A percentile compares a stretch with the other conserved stretches of the same genome.
Evolutionary conservation across 352 stramenopile genomes (phyloP).

Genomic region (Phytopythium litorale): DNA sequence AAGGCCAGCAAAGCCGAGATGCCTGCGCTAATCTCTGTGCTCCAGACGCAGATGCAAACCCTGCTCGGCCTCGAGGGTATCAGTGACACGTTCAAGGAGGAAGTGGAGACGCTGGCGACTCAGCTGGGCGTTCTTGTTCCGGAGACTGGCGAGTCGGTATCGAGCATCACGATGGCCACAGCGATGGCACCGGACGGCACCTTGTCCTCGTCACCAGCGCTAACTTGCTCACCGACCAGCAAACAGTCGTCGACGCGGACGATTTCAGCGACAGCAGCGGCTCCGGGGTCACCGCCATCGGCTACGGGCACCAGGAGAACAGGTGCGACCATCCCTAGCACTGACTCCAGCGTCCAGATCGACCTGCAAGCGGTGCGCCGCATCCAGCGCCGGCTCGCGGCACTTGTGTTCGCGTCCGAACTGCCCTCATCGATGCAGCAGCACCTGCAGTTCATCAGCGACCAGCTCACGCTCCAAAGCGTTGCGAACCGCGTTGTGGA

Average conservation of each 20-base stretch:
- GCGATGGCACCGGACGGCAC: neutral
- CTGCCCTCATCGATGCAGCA: constrained; percentile 43
- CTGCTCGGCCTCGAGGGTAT: constrained; percentile 49
- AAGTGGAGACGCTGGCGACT: constrained; percentile 43
- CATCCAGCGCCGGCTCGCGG: constrained; percentile 70
- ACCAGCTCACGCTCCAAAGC: constrained; percentile 56
- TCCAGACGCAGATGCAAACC: constrained; percentile 59
- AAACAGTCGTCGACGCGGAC: neutral
- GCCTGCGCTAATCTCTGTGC: constrained; percentile 43
- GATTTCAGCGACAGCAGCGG: neutral
- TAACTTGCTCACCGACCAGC: neutral
- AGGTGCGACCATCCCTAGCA: neutral
- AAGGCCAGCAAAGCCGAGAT: constrained; percentile 80
- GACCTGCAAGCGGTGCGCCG: constrained; percentile 81
- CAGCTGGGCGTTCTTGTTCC: constrained; percentile 50
- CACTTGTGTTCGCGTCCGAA: constrained; percentile 71
- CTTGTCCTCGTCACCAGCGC: neutral
- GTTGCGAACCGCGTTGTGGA: constrained; percentile 76
- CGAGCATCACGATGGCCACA: neutral
- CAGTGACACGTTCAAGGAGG: constrained; percentile 40
- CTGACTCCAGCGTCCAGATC: constrained; percentile 10
- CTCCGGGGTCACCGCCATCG: neutral
- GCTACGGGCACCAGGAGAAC: neutral
- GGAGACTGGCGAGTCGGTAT: constrained; percentile 16
- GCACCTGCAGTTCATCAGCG: constrained; percentile 39